Evolutionary conservation across 257 asterid genomes (phyloP), one percentile per base, ranked within the genome.

Genomic region (Rubia yunnanensis): DNA sequence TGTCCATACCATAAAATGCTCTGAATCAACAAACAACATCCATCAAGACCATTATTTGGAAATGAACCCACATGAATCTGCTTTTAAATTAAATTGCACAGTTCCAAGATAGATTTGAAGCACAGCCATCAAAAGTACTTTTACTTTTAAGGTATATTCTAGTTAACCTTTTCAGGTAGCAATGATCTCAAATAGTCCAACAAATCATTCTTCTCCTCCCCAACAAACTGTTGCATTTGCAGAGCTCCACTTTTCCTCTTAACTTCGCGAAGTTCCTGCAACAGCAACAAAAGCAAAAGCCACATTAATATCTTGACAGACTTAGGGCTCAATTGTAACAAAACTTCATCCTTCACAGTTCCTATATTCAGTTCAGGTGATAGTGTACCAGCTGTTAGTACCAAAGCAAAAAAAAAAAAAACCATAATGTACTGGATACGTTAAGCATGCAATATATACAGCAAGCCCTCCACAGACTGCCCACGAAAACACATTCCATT

Each of bases 221-320:
- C 96, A 17, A 87, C 97, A 84, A 92, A 87, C 77, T 86, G 96
- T 79, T 92, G 98, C 98, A 92, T 87, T 81, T 92, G 98, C 72
- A 92, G 91, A 69, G 98, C 98, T 55, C 89, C 92, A 73, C 78
- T 84, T 81, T 87, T 92, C 81, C 97, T 80, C 84, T 87, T 84
- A 49, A 83, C 95, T 77, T 87, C 96, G 61, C 68, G 88, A 76
- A 92, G 96, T 77, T 92, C 98, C 98, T 92, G 77, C 57, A 52
- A 39, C 50, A 70, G 72, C 38, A 70, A 56, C 69, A 74, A 53
- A 32, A 39, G 64, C 39, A 46, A 24, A 59, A 32, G 52, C 18
- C 28, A 7, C 32, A 59, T 36, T 60, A 46, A 32, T 20, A 32
- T 5, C 32, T 59, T 13, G 18, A 18, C 28, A 54, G 36, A 14